These are phyloP conservation scores for Monosporascus sp. DNA, from an alignment of 2,329 filamentous ascomycete genomes.

Conservation along the genomic window DNA sequence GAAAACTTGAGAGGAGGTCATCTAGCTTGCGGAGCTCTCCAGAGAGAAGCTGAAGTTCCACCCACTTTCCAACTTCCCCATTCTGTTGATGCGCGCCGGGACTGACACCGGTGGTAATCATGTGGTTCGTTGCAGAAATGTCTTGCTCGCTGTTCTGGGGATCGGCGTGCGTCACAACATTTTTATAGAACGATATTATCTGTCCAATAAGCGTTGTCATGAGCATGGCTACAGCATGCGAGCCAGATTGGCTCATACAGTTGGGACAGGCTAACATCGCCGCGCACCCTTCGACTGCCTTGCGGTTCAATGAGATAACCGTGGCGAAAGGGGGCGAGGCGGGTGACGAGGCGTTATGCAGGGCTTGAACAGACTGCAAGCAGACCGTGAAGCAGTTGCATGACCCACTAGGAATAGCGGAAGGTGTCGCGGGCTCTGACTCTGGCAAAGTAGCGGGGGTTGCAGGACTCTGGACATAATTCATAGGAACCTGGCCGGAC, in stretches of 20 bases:
- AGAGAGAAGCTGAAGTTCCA: constrained; percentile 43
- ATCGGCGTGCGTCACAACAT: constrained; percentile 34
- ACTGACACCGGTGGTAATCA: constrained; percentile 29
- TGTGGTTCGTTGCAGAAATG: constrained; percentile 1
- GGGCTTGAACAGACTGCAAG: constrained; percentile 39
- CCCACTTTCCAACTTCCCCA: constrained; percentile 39
- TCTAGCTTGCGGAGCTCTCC: constrained; percentile 43
- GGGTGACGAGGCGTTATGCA: constrained; percentile 39
- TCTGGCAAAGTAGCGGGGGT: constrained; percentile 30
- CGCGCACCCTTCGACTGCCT: constrained; percentile 43
- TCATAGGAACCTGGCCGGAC: constrained; percentile 30
- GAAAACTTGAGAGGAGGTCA: constrained; percentile 39
- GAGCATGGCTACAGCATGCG: constrained; percentile 42
- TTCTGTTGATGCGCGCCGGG: constrained; percentile 40
- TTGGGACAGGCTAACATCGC: constrained; percentile 39
- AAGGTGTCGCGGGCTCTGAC: constrained; percentile 22
- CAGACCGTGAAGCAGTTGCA: constrained; percentile 44
- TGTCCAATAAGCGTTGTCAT: constrained; percentile 44
- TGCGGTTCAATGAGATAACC: constrained; percentile 39
- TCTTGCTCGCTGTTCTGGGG: constrained; percentile 25
- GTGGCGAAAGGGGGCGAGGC: constrained; percentile 36
- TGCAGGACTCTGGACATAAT: constrained; percentile 35
- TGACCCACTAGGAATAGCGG: constrained; percentile 20
- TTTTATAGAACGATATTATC: constrained; percentile 41
- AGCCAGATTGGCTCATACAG: constrained; percentile 39